These are phyloP conservation scores for Mycena amicta DNA, from an alignment of 768 basidiomycete genomes.

Conservation along the genomic window DNA sequence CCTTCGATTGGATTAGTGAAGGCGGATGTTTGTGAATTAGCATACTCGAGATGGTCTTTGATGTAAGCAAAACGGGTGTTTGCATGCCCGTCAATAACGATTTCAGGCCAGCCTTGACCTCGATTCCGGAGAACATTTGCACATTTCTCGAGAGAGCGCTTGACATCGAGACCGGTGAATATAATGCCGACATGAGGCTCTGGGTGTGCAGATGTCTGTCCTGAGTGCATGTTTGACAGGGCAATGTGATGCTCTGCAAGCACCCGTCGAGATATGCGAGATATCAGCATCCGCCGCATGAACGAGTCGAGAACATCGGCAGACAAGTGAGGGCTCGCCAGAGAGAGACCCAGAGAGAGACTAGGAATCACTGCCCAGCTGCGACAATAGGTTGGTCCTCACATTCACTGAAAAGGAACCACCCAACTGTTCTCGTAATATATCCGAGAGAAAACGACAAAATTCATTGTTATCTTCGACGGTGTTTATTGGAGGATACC, in stretches of 20 bases:
- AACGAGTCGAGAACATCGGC: slow-evolving; percentile 84
- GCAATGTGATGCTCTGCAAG: slow-evolving; percentile 89
- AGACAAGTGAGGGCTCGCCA: slow-evolving; percentile 78
- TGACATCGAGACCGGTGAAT: slow-evolving; percentile 71
- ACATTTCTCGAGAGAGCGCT: slow-evolving; percentile 73
- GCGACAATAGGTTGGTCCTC: slow-evolving; percentile 10
- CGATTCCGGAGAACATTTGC: slow-evolving; percentile 54
- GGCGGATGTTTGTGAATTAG: neutral
- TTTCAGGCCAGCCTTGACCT: slow-evolving; percentile 56
- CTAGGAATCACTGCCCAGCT: slow-evolving; percentile 82
- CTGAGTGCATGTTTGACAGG: slow-evolving; percentile 60
- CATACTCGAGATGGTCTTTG: slow-evolving; percentile 76
- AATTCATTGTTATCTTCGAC: slow-evolving; percentile 78
- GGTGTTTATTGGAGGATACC: slow-evolving; percentile 71
- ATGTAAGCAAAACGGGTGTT: slow-evolving; percentile 81
- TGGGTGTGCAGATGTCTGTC: slow-evolving; percentile 36
- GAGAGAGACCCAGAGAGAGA: slow-evolving; percentile 78
- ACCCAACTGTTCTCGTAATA: slow-evolving; percentile 78
- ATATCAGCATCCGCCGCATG: slow-evolving; percentile 90
- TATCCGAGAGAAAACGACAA: slow-evolving; percentile 64
- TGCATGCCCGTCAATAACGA: slow-evolving; percentile 72
- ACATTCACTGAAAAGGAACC: slow-evolving; percentile 8
- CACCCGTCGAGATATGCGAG: slow-evolving; percentile 86
- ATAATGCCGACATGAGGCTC: slow-evolving; percentile 84
- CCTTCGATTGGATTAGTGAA: slow-evolving; percentile 35